Conservation (phyloP, 2,329 filamentous ascomycete genomes). For the Aspergillus bombycis region DNA sequence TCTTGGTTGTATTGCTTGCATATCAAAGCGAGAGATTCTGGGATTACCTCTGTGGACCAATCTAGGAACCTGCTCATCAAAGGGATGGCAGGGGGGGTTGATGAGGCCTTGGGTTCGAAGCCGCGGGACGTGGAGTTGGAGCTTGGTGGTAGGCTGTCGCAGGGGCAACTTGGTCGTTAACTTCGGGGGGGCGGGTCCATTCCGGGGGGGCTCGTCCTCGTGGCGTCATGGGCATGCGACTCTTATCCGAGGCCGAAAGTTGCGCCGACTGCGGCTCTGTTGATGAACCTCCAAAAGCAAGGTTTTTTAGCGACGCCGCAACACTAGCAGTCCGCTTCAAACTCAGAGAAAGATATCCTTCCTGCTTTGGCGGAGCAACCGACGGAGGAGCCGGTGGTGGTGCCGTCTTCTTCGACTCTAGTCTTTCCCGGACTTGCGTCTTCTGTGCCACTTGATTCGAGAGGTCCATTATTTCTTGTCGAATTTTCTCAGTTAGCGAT, state of each 20-base stretch:
- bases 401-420: constrained; percentile 38
- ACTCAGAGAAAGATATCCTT: constrained; percentile 64
- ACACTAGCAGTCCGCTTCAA: constrained; percentile 67
- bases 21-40: constrained; percentile 21
- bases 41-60: constrained; percentile 79
- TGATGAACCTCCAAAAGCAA: constrained; percentile 56
- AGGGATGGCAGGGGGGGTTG: constrained; percentile 67
- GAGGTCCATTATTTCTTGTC: constrained; percentile 63
- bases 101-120: constrained; percentile 66
- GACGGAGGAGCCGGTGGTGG: constrained; percentile 53
- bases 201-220: constrained; percentile 59
- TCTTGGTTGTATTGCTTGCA: constrained; percentile 13
- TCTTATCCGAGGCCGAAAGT: constrained; percentile 34
- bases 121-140: constrained; percentile 78
- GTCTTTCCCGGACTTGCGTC: constrained; percentile 41
- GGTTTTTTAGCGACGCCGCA: constrained; percentile 65
- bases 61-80: constrained; percentile 83
- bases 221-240: constrained; percentile 44
- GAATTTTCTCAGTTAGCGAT: constrained; percentile 67
- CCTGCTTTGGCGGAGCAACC: constrained; percentile 54
- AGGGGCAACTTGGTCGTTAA: constrained; percentile 68
- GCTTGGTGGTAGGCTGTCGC: constrained; percentile 75
- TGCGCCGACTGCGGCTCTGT: constrained; percentile 33
- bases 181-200: constrained; percentile 70
- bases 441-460: constrained; percentile 39